Evolutionary conservation across 2,329 filamentous ascomycete species (phyloP).

Genomic region (Botryotinia narcissicola): DNA sequence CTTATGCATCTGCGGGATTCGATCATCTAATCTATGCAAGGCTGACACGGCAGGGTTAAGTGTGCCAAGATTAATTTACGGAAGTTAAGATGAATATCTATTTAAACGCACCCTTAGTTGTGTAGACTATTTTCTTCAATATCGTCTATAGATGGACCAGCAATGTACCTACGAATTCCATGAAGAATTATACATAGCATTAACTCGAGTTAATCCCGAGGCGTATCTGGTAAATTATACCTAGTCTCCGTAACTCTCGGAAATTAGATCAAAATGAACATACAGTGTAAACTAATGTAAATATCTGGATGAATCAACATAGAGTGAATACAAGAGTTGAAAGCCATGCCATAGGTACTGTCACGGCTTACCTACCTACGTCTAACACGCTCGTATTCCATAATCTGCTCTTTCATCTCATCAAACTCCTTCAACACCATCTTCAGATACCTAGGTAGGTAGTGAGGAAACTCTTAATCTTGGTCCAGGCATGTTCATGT

Average conservation of each 20-base stretch:
- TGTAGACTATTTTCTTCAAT: background rate
- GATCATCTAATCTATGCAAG: background rate
- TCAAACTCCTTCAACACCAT: accelerated
- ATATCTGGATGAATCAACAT: background rate
- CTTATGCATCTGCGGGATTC: background rate
- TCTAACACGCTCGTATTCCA: background rate
- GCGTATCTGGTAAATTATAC: background rate
- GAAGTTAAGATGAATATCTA: background rate
- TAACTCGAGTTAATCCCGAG: background rate
- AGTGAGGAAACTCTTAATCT: accelerated
- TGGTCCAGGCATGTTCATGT: background rate
- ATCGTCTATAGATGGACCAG: accelerated
- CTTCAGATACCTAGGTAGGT: too few relatives aligned
- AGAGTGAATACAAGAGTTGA: background rate
- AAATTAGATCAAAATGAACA: background rate
- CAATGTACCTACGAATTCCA: background rate
- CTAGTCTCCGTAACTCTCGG: background rate
- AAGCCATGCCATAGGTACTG: accelerated
- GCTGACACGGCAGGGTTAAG: background rate
- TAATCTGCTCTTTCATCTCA: background rate
- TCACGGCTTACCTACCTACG: background rate
- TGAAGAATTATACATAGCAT: background rate
- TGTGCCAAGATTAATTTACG: background rate
- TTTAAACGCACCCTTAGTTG: too few relatives aligned
- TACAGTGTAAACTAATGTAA: accelerated